Evolutionary conservation across 257 asterid species (phyloP).

Genomic region (Eucommia ulmoides): DNA sequence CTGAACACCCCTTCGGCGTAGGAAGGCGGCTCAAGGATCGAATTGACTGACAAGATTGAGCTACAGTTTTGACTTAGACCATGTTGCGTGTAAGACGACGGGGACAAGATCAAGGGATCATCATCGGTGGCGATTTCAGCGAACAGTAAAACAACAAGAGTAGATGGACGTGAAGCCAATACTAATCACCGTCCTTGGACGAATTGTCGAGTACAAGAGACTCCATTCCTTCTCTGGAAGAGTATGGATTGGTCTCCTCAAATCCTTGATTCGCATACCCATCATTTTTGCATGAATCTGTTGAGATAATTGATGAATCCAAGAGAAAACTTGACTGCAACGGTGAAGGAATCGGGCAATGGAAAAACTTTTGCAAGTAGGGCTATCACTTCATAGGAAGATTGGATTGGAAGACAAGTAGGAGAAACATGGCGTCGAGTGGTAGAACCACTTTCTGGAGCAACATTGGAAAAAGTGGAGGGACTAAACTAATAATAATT

Average conservation of each 20-base stretch:
- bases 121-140: slow-evolving; percentile 30
- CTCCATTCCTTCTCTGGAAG: slow-evolving; percentile 33
- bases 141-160: slow-evolving; percentile 32
- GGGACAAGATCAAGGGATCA: slow-evolving; percentile 75
- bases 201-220: slow-evolving; percentile 41
- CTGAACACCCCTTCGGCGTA: slow-evolving; percentile 33
- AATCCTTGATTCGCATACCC: slow-evolving; percentile 23
- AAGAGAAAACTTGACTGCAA: too few species aligned
- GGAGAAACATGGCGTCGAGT: too few species aligned
- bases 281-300: too few species aligned
- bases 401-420: too few species aligned
- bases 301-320: too few species aligned
- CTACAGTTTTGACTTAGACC: slow-evolving; percentile 25
- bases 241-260: slow-evolving; percentile 21
- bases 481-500: too few species aligned
- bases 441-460: too few species aligned
- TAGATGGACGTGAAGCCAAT: slow-evolving; percentile 60
- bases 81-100: slow-evolving; percentile 10
- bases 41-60: slow-evolving; percentile 7
- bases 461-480: too few species aligned
- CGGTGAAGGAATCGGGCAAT: too few species aligned
- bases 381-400: too few species aligned
- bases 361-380: too few species aligned
- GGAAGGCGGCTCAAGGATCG: slow-evolving; percentile 37
- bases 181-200: slow-evolving; percentile 44